Conservation (phyloP, 208 protist species). For the Leptomonas pyrrhocoris region DNA sequence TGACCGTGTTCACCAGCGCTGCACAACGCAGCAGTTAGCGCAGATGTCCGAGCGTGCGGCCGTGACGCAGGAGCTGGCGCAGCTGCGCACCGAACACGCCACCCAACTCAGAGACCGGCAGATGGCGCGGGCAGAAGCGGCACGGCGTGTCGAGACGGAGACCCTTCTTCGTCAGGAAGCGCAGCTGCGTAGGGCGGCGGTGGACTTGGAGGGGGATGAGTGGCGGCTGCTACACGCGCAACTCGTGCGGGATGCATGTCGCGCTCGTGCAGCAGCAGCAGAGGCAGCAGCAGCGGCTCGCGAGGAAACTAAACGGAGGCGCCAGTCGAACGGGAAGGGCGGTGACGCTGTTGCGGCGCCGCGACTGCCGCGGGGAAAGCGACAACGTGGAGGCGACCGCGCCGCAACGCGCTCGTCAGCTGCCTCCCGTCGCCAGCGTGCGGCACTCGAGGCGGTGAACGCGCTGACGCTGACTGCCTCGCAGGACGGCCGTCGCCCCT, state of each 20-base stretch:
- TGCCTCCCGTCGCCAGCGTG: constrained; percentile 17
- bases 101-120: constrained; percentile 6
- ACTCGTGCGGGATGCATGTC: constrained; percentile 25
- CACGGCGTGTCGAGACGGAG: background rate
- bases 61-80: constrained; percentile 19
- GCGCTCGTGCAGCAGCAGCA: constrained; percentile 7
- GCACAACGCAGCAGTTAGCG: constrained; percentile 3
- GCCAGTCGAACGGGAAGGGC: background rate
- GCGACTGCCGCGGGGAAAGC: constrained; percentile 8
- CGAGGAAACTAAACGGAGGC: background rate
- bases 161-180: background rate
- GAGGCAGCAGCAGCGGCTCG: background rate
- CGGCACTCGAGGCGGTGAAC: constrained; percentile 23
- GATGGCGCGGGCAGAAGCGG: constrained; percentile 15
- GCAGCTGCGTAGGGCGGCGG: constrained; percentile 36
- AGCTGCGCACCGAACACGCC: constrained; percentile 31
- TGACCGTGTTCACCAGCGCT: background rate
- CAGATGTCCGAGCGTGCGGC: constrained; percentile 8
- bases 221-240: constrained; percentile 31
- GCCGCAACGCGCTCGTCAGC: background rate
- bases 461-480: constrained; percentile 14
- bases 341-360: background rate
- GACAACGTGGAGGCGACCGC: background rate
- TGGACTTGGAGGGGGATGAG: constrained; percentile 57
- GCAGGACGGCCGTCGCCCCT: background rate